These are phyloP conservation scores for Aspergillus chevalieri DNA, from an alignment of 2,329 filamentous ascomycete species.

Conservation along the genomic window DNA sequence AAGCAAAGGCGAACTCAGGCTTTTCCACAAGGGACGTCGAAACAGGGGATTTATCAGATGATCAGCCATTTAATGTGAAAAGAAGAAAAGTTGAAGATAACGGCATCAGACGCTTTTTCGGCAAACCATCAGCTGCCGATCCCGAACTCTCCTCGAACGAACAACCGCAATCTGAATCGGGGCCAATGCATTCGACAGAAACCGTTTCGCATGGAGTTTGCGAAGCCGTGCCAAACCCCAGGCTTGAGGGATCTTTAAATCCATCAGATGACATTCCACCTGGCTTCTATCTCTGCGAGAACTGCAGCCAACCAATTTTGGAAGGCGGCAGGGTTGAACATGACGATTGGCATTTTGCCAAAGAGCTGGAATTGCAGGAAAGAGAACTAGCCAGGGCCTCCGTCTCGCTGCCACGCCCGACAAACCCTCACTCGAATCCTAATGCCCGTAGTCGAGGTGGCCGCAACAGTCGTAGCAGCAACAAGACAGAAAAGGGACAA, in stretches of 20 bases:
- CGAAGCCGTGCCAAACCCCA: neutral
- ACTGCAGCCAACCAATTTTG: slow-evolving; percentile 59
- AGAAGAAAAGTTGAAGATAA: slow-evolving; percentile 44
- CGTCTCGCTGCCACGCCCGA: slow-evolving; percentile 9
- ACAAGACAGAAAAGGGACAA: slow-evolving; percentile 31
- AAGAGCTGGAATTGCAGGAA: slow-evolving; percentile 68
- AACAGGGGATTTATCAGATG: slow-evolving; percentile 5
- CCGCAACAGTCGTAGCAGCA: slow-evolving; percentile 19
- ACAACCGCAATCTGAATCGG: neutral
- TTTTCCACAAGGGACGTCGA: slow-evolving; percentile 14
- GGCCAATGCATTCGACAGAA: neutral
- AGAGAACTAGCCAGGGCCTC: slow-evolving; percentile 28
- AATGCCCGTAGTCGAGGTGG: slow-evolving; percentile 16
- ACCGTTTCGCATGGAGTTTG: neutral
- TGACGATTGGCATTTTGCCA: slow-evolving; percentile 90
- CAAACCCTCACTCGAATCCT: slow-evolving; percentile 10
- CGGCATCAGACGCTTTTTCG: slow-evolving; percentile 56
- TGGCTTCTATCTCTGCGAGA: slow-evolving; percentile 50
- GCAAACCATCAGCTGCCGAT: slow-evolving; percentile 26
- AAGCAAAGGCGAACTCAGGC: slow-evolving; percentile 44
- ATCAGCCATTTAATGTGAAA: slow-evolving; percentile 29
- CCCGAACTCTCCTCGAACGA: neutral
- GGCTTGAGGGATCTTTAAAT: neutral
- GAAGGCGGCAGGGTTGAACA: slow-evolving; percentile 64
- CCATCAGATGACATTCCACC: neutral